A percentile compares a stretch with the other conserved stretches of the same genome.
phyloP scores from a whole-genome alignment of 148 eudicot genomes.

The Silene uniflora region DNA sequence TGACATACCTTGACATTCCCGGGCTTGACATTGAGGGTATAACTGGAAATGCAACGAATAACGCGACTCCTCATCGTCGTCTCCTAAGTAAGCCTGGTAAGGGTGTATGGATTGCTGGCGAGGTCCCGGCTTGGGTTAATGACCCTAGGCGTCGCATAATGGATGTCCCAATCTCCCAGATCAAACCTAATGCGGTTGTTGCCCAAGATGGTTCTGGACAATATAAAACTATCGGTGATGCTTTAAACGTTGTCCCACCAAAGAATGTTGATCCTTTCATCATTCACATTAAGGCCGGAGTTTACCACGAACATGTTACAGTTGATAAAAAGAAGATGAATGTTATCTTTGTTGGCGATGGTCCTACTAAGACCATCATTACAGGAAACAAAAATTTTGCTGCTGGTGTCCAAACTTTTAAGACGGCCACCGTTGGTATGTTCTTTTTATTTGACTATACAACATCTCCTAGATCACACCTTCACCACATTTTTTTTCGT shows the following conservation, averaged over 20 bases:
- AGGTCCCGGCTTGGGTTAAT: conserved; percentile 30
- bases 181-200: conserved; percentile 30
- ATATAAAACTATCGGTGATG: conserved; percentile 26
- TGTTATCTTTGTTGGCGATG: conserved; percentile 68
- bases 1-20: conserved; percentile 18
- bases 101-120: conserved; percentile 25
- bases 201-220: conserved; percentile 29
- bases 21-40: conserved; percentile 17
- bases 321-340: conserved; percentile 38
- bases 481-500: neutral
- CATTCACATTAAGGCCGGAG: conserved; percentile 55
- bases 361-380: conserved; percentile 49
- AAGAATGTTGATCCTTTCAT: conserved; percentile 30
- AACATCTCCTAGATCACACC: neutral
- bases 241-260: conserved; percentile 13
- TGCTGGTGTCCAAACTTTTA: conserved; percentile 40
- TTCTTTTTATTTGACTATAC: neutral
- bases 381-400: conserved; percentile 46
- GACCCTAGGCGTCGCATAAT: conserved; percentile 26
- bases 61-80: conserved; percentile 22
- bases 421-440: conserved; percentile 58
- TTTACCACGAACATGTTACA: conserved; percentile 43
- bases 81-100: neutral
- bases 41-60: conserved; percentile 3
- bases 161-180: conserved; percentile 2